Evolutionary conservation across 1,284 basidiomycete genomes (phyloP).

Genomic region (Ganoderma resinaceum): DNA sequence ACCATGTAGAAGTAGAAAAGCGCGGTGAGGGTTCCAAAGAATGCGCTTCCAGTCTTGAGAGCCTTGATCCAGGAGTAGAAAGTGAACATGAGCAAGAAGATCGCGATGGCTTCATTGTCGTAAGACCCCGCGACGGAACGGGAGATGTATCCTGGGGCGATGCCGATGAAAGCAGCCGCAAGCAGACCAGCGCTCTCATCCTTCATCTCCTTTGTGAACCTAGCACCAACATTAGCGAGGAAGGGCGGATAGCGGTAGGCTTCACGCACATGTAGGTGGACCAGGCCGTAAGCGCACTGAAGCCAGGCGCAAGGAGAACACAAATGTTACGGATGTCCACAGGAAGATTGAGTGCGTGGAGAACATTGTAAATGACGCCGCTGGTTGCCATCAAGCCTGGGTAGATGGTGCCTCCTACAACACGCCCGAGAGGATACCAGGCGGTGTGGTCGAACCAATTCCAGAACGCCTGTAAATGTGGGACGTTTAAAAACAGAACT

Average conservation of each 20-base stretch:
- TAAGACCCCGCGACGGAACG: slow-evolving; percentile 99
- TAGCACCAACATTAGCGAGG: slow-evolving; percentile 38
- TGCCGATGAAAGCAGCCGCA: slow-evolving; percentile 98
- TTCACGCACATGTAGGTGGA: slow-evolving; percentile 89
- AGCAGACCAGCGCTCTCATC: slow-evolving; percentile 93
- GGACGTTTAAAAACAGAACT: slow-evolving; percentile 3
- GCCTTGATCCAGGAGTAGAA: slow-evolving; percentile 99
- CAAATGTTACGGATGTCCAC: slow-evolving; percentile 99
- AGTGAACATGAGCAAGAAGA: slow-evolving; percentile 99
- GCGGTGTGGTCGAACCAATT: slow-evolving; percentile 99
- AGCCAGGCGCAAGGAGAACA: slow-evolving; percentile 96
- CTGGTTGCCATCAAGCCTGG: slow-evolving; percentile 98
- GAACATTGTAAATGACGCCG: slow-evolving; percentile 93
- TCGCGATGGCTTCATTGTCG: slow-evolving; percentile 99
- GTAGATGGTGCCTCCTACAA: slow-evolving; percentile 98
- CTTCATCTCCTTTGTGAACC: slow-evolving; percentile 95
- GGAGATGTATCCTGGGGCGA: slow-evolving; percentile 98
- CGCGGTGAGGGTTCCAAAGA: slow-evolving; percentile 90
- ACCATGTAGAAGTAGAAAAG: slow-evolving; percentile 99
- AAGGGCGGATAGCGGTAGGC: neutral
- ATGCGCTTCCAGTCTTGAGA: slow-evolving; percentile 91
- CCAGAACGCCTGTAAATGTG: slow-evolving; percentile 86
- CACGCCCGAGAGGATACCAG: slow-evolving; percentile 98
- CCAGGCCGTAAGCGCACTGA: slow-evolving; percentile 96
- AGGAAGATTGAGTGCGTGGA: slow-evolving; percentile 90